These are phyloP conservation scores for Chaetomium olivaceum DNA, from an alignment of 2,329 filamentous ascomycete genomes.

Conservation along the genomic window DNA sequence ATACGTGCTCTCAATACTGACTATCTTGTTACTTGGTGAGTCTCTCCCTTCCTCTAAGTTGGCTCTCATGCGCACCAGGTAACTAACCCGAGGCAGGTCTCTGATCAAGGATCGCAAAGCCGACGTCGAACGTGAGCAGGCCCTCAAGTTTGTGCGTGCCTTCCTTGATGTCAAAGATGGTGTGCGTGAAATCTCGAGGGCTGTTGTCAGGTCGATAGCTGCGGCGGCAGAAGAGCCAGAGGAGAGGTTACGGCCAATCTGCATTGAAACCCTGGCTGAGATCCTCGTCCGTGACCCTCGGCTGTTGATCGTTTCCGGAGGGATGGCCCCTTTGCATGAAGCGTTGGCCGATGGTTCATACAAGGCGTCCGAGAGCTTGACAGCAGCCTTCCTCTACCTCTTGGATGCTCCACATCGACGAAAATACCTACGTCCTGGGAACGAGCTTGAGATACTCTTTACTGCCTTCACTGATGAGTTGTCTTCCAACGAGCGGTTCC, in stretches of 20 bases:
- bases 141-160: constrained; percentile 90
- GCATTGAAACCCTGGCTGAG: constrained; percentile 88
- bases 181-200: constrained; percentile 80
- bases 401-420: constrained; percentile 81
- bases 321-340: constrained; percentile 84
- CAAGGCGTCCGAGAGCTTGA: constrained; percentile 86
- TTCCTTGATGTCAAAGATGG: constrained; percentile 96
- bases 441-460: constrained; percentile 86
- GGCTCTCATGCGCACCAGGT: neutral
- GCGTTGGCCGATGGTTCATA: constrained; percentile 88
- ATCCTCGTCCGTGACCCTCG: constrained; percentile 84
- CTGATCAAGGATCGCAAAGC: constrained; percentile 94
- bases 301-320: constrained; percentile 78
- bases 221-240: constrained; percentile 85
- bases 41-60: constrained; percentile 15
- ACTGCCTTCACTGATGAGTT: constrained; percentile 88
- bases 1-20: constrained; percentile 89
- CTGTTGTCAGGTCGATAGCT: constrained; percentile 84
- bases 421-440: constrained; percentile 80
- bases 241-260: constrained; percentile 85
- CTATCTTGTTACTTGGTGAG: constrained; percentile 76
- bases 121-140: constrained; percentile 95
- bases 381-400: constrained; percentile 83
- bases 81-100: constrained; percentile 51
- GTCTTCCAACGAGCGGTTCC: constrained; percentile 56